phyloP scores from a whole-genome alignment of 805 yeast genomes.

The Metschnikowia arizonensis region DNA sequence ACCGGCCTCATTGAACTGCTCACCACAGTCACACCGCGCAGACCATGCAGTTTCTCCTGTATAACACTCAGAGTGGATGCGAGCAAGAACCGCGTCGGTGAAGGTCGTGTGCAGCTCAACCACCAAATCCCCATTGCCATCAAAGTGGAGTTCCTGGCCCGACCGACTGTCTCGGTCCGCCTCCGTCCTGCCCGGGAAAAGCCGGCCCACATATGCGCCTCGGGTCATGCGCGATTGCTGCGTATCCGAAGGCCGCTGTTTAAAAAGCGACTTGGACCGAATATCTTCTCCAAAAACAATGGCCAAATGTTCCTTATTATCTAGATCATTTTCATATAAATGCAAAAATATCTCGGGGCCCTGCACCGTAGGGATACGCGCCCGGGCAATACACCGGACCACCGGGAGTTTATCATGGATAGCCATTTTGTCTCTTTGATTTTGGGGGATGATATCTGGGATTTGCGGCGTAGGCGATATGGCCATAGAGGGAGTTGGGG shows the following conservation, averaged over 20 bases:
- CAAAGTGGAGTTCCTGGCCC: constrained; percentile 29
- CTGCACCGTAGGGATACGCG: constrained; percentile 92
- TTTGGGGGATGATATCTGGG: constrained; percentile 19
- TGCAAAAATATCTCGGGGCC: constrained; percentile 94
- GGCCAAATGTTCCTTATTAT: constrained; percentile 91
- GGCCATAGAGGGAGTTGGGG: constrained; percentile 14
- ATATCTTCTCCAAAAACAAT: constrained; percentile 94
- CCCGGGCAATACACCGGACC: constrained; percentile 88
- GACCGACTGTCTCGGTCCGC: constrained; percentile 55
- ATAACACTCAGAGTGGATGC: constrained; percentile 96
- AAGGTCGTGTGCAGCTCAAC: constrained; percentile 24
- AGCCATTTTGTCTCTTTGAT: constrained; percentile 29
- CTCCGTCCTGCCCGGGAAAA: constrained; percentile 76
- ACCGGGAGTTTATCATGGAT: constrained; percentile 58
- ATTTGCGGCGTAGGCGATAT: constrained; percentile 8
- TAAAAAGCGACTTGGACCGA: constrained; percentile 70
- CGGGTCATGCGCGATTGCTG: constrained; percentile 96
- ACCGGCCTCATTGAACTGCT: constrained; percentile 97
- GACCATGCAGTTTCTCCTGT: constrained; percentile 99
- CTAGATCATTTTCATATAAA: constrained; percentile 79
- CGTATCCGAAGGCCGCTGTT: constrained; percentile 60
- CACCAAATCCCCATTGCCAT: constrained; percentile 28
- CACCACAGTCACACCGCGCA: constrained; percentile 99
- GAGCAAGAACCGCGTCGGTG: constrained; percentile 51
- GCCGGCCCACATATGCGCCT: constrained; percentile 91